These are phyloP conservation scores for Parascedosporium putredinis DNA, from an alignment of 2,329 filamentous ascomycete genomes.

Conservation along the genomic window DNA sequence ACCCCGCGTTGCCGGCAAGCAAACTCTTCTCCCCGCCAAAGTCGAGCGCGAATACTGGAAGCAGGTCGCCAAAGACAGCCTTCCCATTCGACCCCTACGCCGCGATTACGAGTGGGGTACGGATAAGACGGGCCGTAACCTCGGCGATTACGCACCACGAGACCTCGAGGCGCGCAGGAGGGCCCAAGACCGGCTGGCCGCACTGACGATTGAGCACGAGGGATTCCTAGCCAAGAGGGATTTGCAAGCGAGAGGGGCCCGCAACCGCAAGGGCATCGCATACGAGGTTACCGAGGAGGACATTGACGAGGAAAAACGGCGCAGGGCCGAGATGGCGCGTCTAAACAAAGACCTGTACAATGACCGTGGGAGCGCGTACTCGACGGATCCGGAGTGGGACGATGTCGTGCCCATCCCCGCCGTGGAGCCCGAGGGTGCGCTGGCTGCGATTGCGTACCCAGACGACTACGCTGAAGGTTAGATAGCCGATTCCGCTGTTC, in stretches of 20 bases:
- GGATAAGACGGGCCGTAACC: conserved; percentile 37
- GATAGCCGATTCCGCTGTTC: conserved; percentile 9
- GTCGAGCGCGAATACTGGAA: conserved; percentile 49
- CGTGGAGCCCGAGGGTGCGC: conserved; percentile 70
- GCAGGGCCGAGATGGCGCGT: conserved; percentile 40
- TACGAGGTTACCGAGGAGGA: conserved; percentile 26
- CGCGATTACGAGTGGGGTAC: conserved; percentile 36
- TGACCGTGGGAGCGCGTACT: conserved; percentile 39
- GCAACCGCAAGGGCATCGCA: not conserved
- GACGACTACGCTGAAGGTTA: conserved; percentile 78
- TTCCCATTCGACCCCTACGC: conserved; percentile 34
- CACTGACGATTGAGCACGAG: conserved; percentile 28
- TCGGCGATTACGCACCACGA: conserved; percentile 35
- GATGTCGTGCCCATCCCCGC: conserved; percentile 76
- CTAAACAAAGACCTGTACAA: conserved; percentile 44
- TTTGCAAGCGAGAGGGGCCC: conserved; percentile 16
- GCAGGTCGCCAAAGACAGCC: conserved; percentile 38
- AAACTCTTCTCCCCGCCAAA: conserved; percentile 30
- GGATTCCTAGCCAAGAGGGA: conserved; percentile 30
- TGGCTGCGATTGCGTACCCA: conserved; percentile 88
- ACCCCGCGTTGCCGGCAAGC: conserved; percentile 26
- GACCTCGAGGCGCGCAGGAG: conserved; percentile 33
- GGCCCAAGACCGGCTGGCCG: conserved; percentile 31
- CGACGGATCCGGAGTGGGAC: conserved; percentile 66
- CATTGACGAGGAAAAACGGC: conserved; percentile 32